Evolutionary conservation across 2,329 filamentous ascomycete species (phyloP).

Genomic region (Septoria linicola): DNA sequence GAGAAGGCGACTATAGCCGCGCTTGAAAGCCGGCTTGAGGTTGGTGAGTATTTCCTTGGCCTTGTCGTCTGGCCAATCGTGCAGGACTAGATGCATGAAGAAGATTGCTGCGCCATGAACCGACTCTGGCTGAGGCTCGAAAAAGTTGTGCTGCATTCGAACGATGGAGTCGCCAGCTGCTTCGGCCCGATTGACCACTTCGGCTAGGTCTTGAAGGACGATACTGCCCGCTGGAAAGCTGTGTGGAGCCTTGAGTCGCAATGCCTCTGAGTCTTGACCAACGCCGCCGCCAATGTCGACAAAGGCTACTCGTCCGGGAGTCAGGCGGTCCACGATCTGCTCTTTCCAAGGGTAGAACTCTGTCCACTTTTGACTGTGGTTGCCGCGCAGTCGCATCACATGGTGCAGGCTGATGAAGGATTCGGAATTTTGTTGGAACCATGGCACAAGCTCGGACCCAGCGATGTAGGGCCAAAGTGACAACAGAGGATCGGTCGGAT

Average conservation of each 20-base stretch:
- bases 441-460: slow-evolving; percentile 9
- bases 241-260: slow-evolving; percentile 5
- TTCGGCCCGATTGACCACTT: slow-evolving; percentile 10
- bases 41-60: slow-evolving; percentile 24
- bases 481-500: slow-evolving; percentile 1
- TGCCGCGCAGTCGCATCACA: slow-evolving; percentile 9
- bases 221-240: slow-evolving; percentile 6
- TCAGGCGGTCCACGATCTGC: slow-evolving; percentile 2
- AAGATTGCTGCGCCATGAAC: slow-evolving; percentile 9
- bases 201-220: slow-evolving; percentile 9
- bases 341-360: slow-evolving; percentile 13
- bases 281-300: slow-evolving; percentile 14
- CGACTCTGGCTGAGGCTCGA: slow-evolving; percentile 6
- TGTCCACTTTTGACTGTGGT: slow-evolving; percentile 10
- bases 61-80: slow-evolving; percentile 28
- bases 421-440: slow-evolving; percentile 10
- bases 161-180: slow-evolving; percentile 7
- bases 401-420: slow-evolving; percentile 11
- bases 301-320: slow-evolving; percentile 1
- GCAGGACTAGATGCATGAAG: slow-evolving; percentile 15
- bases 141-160: slow-evolving; percentile 8
- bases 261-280: slow-evolving; percentile 9
- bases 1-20: slow-evolving; percentile 26
- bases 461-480: slow-evolving; percentile 1
- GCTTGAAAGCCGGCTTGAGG: slow-evolving; percentile 19